Evolutionary conservation across 345 rosid species (phyloP), one percentile per base, ranked within the genome.

Genomic region (Triadica sebifera): DNA sequence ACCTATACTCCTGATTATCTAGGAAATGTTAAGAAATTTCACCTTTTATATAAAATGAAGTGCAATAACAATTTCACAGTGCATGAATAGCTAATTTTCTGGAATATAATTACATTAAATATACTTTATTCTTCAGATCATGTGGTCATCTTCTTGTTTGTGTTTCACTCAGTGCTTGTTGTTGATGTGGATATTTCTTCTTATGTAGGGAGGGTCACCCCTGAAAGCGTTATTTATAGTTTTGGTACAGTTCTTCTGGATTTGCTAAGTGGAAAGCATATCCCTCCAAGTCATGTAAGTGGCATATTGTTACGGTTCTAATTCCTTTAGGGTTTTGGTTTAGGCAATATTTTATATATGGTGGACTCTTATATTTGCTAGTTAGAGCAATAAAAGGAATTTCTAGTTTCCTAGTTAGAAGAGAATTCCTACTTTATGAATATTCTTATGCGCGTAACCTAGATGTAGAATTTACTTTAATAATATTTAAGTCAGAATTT

Each of bases 211-310:
- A 90, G 90, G 84, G 93, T 92, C 75, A 86, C 89, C 25, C 86
- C 90, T 60, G 91, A 88, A 77, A 90, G 89, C 83, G 88, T 91
- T 68, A 88, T 81, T 41, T 90, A 80, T 72, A 90, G 95, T 80
- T 90, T 86, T 74, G 97, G 97, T 57, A 92, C 93, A 46, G 78
- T 92, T 75, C 93, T 92, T 80, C 75, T 88, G 78, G 89, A 88
- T 77, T 82, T 92, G 72, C 86, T 92, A 5, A 90, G 85, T 75
- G 97, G 97, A 85, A 88, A 85, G 82, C 91, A 88, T 74, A 87
- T 91, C 60, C 94, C 97, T 74, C 97, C 94, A 59, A 90, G 87
- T 81, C 94, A 88, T 77, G 97, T 91, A 82, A 88, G 92, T 69
- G 77, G 77, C 67, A n/a, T n/a, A n/a, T n/a, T n/a, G n/a, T n/a